Conservation (phyloP, 2,329 filamentous ascomycete species). For the Monosporascus sp. region DNA sequence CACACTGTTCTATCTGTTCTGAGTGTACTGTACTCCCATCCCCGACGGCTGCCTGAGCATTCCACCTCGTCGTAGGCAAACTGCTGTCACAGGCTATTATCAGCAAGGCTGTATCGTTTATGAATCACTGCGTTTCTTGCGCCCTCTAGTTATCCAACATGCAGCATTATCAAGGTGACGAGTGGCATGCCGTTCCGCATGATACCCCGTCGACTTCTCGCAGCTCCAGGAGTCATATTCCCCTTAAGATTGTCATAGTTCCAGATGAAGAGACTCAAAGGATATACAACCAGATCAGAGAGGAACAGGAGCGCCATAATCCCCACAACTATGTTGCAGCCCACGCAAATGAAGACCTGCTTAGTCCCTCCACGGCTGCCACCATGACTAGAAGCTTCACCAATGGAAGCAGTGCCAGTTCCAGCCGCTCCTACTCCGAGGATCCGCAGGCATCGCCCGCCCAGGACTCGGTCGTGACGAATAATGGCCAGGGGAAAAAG, state of each 20-base stretch:
- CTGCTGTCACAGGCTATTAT: too few relatives aligned
- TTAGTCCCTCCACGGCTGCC: slow-evolving; percentile 11
- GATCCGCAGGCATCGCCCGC: slow-evolving; percentile 9
- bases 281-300: slow-evolving; percentile 23
- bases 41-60: too few relatives aligned
- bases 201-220: not conserved
- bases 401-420: slow-evolving; percentile 13
- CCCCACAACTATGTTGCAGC: slow-evolving; percentile 16
- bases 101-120: too few relatives aligned
- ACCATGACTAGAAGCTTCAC: slow-evolving; percentile 15
- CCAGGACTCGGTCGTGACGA: slow-evolving; percentile 6
- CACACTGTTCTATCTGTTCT: too few relatives aligned
- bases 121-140: too few relatives aligned
- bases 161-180: not conserved
- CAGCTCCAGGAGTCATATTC: slow-evolving; percentile 8
- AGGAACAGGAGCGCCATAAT: slow-evolving; percentile 14
- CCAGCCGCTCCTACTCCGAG: slow-evolving; percentile 16
- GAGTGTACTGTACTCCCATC: too few relatives aligned
- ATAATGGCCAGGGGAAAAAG: slow-evolving; percentile 8
- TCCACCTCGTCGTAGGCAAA: too few relatives aligned
- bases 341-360: slow-evolving; percentile 12
- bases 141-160: not conserved
- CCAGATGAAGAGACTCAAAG: slow-evolving; percentile 19
- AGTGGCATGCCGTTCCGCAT: not conserved
- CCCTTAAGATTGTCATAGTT: slow-evolving; percentile 16